phyloP scores from a whole-genome alignment of 2,329 filamentous ascomycete species.

The Cladosporium sp. region DNA sequence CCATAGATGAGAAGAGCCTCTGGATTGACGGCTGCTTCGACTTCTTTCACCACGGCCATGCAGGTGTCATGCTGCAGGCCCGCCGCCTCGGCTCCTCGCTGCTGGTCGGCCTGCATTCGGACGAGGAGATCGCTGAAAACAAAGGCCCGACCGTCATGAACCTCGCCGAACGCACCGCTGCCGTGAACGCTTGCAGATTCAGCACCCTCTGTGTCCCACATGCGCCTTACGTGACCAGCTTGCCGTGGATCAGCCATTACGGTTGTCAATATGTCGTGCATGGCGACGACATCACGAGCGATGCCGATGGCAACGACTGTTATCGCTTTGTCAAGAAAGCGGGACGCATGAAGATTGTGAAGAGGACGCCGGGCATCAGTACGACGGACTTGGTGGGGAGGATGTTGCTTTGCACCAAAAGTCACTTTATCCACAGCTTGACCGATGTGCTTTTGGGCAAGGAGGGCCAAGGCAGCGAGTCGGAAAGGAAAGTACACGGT shows the following conservation, averaged over 20 bases:
- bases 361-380: conserved; percentile 91
- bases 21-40: conserved; percentile 99
- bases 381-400: conserved; percentile 97
- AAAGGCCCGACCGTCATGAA: conserved; percentile 98
- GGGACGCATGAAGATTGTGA: conserved; percentile 91
- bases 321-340: conserved; percentile 97
- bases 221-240: conserved; percentile 89
- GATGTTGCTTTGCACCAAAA: conserved; percentile 94
- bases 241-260: conserved; percentile 92
- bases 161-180: conserved; percentile 81
- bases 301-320: conserved; percentile 89
- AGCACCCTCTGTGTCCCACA: conserved; percentile 75
- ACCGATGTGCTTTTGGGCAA: conserved; percentile 62
- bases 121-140: conserved; percentile 91
- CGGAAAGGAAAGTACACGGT: conserved; percentile 61
- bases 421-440: conserved; percentile 77
- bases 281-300: conserved; percentile 94
- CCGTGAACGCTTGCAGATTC: conserved; percentile 94
- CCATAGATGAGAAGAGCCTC: conserved; percentile 65
- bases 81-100: conserved; percentile 85
- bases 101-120: conserved; percentile 88
- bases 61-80: conserved; percentile 93
- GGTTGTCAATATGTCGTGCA: conserved; percentile 95
- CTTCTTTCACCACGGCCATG: conserved; percentile 97
- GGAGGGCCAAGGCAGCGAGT: conserved; percentile 65